These are phyloP conservation scores for Leishmania lainsoni DNA, from an alignment of 208 protist species.

Conservation along the genomic window DNA sequence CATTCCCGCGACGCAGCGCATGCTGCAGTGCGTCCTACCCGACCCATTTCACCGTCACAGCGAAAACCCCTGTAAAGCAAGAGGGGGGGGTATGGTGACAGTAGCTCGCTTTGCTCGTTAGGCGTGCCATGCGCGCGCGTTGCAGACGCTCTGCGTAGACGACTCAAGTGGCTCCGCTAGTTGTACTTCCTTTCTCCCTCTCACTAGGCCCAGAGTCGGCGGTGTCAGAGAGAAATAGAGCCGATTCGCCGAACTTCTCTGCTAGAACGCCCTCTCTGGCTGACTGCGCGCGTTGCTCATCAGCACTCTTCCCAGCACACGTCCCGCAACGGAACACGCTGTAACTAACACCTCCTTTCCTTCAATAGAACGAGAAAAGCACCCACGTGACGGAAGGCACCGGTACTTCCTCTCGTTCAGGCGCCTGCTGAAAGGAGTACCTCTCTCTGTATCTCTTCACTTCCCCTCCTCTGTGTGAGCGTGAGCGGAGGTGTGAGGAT, in stretches of 20 bases:
- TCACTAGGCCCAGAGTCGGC: not conserved
- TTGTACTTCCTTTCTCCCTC: not conserved
- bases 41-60: constrained; percentile 83
- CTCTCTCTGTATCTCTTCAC: not conserved
- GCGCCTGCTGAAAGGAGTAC: not conserved
- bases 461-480: not conserved
- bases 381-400: not conserved
- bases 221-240: not conserved
- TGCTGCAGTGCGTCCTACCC: constrained; percentile 62
- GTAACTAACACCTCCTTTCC: not conserved
- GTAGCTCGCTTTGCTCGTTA: not conserved
- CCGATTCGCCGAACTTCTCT: not conserved
- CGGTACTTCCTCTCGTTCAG: not conserved
- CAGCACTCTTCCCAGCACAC: not conserved
- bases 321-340: not conserved
- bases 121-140: not conserved
- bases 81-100: not conserved
- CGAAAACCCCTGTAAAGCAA: constrained; percentile 35
- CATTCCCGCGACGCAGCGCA: constrained; percentile 68
- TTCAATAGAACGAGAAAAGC: not conserved
- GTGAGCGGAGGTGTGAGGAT: not conserved
- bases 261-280: not conserved
- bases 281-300: not conserved
- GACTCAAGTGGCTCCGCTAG: not conserved
- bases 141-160: not conserved